Evolutionary conservation across 768 basidiomycete species (phyloP).

Genomic region (Rhizopogon rudus): DNA sequence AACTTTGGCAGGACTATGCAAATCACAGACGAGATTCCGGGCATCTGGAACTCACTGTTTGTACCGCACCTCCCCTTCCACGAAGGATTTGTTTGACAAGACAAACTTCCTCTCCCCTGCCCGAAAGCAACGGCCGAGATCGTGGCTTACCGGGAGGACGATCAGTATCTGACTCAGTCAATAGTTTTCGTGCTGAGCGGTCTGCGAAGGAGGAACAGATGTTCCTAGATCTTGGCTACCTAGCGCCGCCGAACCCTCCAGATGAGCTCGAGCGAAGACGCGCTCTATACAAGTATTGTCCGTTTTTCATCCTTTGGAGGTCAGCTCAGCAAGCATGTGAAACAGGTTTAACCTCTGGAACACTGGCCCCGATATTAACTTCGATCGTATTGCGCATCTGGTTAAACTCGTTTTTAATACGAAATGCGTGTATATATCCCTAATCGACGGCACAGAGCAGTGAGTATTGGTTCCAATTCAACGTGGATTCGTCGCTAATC

Average conservation of each 20-base stretch:
- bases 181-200: slow-evolving; percentile 35
- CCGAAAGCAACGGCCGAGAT: slow-evolving; percentile 33
- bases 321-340: slow-evolving; percentile 2
- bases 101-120: slow-evolving; percentile 62
- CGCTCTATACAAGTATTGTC: slow-evolving; percentile 75
- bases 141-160: slow-evolving; percentile 27
- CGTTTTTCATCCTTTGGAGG: not conserved
- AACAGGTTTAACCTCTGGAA: slow-evolving; percentile 85
- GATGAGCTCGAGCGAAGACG: slow-evolving; percentile 79
- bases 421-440: slow-evolving; percentile 75
- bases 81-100: slow-evolving; percentile 52
- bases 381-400: slow-evolving; percentile 90
- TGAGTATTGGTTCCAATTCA: slow-evolving; percentile 33
- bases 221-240: slow-evolving; percentile 59
- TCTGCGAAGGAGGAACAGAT: slow-evolving; percentile 65
- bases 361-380: slow-evolving; percentile 82
- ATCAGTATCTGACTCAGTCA: slow-evolving; percentile 28
- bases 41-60: slow-evolving; percentile 23
- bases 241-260: slow-evolving; percentile 79
- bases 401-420: slow-evolving; percentile 92
- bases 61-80: slow-evolving; percentile 43
- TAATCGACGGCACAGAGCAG: slow-evolving; percentile 85
- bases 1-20: slow-evolving; percentile 22
- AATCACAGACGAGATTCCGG: slow-evolving; percentile 22
- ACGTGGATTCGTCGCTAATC: not conserved